Base-by-base conservation (phyloP, 768 basidiomycete genomes). In the Strobilomyces dryophilus region DNA sequence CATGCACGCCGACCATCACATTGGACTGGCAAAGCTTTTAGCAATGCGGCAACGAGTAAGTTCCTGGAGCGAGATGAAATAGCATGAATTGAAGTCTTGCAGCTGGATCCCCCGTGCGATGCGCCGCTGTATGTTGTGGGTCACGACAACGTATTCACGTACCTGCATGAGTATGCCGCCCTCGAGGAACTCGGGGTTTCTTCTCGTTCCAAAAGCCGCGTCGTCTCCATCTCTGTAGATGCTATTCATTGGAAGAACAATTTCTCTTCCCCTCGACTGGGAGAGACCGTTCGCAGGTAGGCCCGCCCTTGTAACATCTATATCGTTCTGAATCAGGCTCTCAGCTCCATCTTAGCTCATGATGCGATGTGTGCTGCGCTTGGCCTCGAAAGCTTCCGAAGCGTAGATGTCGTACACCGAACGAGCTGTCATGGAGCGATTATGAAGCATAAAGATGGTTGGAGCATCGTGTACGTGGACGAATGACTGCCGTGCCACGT, bases 1-100 rank as follows among this genome's bases (percentile, higher is more conserved):
- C 66, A 79, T 88, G 59, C 95, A 97, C 63, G 95, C 80, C 0
- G 95, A 98, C 64, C 95, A 98, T 67, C 95, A 97, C 64, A 79
- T 87, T 37, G 95, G 95, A 8, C 67, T 95, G 32, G 77, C 84
- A 0, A 82, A 83, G 53, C 72, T 98, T 8, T 74, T 98, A 17
- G 74, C 81, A 0, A 81, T 85, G 72, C 79, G 95, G 50, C 78
- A 76, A 48, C 72, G 75, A 70, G 95, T 92, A 54, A 39, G 69
- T 12, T 1, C 20, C 49, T 17, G 0, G 4, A 36, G 4, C 27
- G 8, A 55, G 35, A 18, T 46, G 1, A 6, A 17, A 34, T 15
- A 11, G 24, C 12, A 8, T 14, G 24, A 21, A 45, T 41, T 58
- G 36, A 61, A 39, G n/a, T 48, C 31, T 26, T 31, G 11, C 44